phyloP scores from a whole-genome alignment of 2,329 filamentous ascomycete genomes.

The Colletotrichum sp. region DNA sequence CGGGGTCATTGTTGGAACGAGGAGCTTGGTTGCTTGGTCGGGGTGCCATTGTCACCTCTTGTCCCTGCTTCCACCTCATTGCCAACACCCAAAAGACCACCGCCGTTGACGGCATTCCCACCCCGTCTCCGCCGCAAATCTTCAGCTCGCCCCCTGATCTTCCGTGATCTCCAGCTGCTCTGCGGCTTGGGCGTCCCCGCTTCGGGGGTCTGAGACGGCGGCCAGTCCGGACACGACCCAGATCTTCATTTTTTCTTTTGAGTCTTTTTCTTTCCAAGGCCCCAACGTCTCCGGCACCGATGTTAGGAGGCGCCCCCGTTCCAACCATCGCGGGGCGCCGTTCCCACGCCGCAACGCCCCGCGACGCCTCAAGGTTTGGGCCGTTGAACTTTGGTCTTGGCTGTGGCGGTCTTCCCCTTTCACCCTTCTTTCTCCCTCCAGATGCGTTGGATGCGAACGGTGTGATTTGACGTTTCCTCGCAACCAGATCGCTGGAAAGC shows the following conservation, averaged over 20 bases:
- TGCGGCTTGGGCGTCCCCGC: not conserved
- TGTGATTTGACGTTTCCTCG: not conserved
- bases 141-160: conserved; percentile 7
- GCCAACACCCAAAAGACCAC: not conserved
- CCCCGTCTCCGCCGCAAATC: not conserved
- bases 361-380: not conserved
- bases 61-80: not conserved
- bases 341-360: not conserved
- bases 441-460: not conserved
- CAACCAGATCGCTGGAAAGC: not conserved
- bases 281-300: not conserved
- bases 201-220: conserved; percentile 12
- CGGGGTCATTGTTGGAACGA: not conserved
- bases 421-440: not conserved
- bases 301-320: not conserved
- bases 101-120: not conserved
- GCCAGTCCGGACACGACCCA: not conserved
- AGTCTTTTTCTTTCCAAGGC: not conserved
- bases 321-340: not conserved
- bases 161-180: not conserved
- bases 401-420: not conserved
- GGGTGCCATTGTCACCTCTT: not conserved
- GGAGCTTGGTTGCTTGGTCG: not conserved
- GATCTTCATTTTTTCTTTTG: not conserved
- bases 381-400: not conserved